Evolutionary conservation across 2,329 filamentous ascomycete species (phyloP).

Genomic region (Tolypocladium sp.): DNA sequence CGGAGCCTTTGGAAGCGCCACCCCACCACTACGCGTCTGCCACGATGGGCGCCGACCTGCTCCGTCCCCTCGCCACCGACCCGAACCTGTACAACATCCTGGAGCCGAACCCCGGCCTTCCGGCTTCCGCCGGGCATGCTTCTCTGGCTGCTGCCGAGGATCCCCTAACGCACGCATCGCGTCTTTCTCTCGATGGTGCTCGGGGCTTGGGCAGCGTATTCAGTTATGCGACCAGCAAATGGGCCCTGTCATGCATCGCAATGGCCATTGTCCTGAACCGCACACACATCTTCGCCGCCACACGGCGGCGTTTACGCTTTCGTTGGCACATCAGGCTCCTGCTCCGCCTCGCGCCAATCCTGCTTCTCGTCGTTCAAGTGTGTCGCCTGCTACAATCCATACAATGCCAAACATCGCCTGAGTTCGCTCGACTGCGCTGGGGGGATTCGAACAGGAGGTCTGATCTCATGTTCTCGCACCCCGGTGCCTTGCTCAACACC

Average conservation of each 20-base stretch:
- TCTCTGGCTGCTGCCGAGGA: slow-evolving; percentile 6
- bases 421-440: slow-evolving; percentile 63
- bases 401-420: slow-evolving; percentile 78
- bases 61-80: slow-evolving; percentile 13
- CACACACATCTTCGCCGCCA: slow-evolving; percentile 88
- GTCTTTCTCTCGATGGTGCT: slow-evolving; percentile 47
- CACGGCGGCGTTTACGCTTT: slow-evolving; percentile 68
- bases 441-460: slow-evolving; percentile 56
- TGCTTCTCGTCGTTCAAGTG: slow-evolving; percentile 61
- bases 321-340: slow-evolving; percentile 62
- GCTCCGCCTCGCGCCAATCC: slow-evolving; percentile 62
- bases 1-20: slow-evolving; percentile 49
- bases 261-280: slow-evolving; percentile 85
- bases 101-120: slow-evolving; percentile 9
- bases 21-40: slow-evolving; percentile 9
- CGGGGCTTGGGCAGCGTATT: slow-evolving; percentile 79
- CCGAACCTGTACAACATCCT: slow-evolving; percentile 20
- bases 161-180: slow-evolving; percentile 21
- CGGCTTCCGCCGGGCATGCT: slow-evolving; percentile 1
- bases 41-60: slow-evolving; percentile 9
- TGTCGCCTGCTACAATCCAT: slow-evolving; percentile 70
- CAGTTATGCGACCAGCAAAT: slow-evolving; percentile 82
- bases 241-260: slow-evolving; percentile 80
- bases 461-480: slow-evolving; percentile 59
- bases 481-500: slow-evolving; percentile 61